Evolutionary conservation across 73 alveolate genomes (phyloP).

Genomic region (Uronychia setigera): DNA sequence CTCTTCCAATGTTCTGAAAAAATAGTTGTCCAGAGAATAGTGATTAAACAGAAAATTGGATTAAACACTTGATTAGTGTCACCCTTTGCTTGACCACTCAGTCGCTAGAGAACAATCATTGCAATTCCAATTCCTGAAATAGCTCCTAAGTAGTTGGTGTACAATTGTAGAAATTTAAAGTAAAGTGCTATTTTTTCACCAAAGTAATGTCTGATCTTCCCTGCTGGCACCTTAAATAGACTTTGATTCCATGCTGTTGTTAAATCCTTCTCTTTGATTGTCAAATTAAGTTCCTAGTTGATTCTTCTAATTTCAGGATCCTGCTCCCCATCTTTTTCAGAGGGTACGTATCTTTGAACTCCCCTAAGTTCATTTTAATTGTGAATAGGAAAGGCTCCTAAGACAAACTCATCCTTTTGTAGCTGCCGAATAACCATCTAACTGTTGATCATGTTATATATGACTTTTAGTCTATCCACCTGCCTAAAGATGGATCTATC

Average conservation of each 20-base stretch:
- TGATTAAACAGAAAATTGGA: constrained; percentile 23
- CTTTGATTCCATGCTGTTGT: neutral
- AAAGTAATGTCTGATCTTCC: constrained; percentile 20
- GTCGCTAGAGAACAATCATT: neutral
- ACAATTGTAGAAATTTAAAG: constrained; percentile 23
- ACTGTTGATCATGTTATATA: neutral
- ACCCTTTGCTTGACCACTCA: neutral
- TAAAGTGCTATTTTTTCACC: constrained; percentile 59
- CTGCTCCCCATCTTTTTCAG: neutral
- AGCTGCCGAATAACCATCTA: neutral
- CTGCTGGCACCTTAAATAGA: neutral
- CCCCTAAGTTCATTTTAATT: neutral
- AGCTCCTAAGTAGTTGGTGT: neutral
- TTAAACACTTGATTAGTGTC: neutral
- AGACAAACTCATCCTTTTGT: neutral
- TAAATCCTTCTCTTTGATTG: neutral
- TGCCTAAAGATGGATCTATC: constrained; percentile 10
- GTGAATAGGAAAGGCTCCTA: neutral
- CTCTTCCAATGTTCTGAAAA: constrained; percentile 73
- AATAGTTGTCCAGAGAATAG: constrained; percentile 58
- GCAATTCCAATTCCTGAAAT: constrained; percentile 13
- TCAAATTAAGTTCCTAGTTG: neutral
- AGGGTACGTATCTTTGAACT: neutral
- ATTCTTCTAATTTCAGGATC: neutral
- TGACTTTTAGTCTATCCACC: constrained; percentile 2